Base-by-base conservation (phyloP, 768 basidiomycete genomes). In the Albatrellus ellisii region DNA sequence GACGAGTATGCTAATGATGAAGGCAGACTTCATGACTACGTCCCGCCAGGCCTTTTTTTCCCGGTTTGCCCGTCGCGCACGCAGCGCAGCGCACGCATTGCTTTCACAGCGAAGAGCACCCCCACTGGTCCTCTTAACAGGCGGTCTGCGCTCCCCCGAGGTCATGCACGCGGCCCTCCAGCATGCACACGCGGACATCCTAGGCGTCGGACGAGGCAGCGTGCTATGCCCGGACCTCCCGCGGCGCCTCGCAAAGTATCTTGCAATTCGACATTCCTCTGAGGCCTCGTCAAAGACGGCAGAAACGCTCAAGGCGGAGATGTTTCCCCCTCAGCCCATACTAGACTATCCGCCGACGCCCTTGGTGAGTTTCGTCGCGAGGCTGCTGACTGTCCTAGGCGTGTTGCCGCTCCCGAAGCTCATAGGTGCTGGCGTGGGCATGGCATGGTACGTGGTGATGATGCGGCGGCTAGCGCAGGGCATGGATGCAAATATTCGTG, bases 111-210 rank as follows among this genome's bases (percentile, higher is more conserved):
- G 45, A 5, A 41, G 52, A 6, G 53, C 57, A 1, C 52, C 58
- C 2, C 85, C 88, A 1, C 63, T 82, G 6, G 65, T 91, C 48
- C 62, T 91, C 22, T 70, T 92, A 21, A 91, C 89, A 0, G 89
- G 89, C 22, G 87, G 86, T 18, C 69, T 94, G 29, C 64, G 69
- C 18, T 74, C 78, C 0, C 71, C 74, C 12, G 59, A 67, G 0
- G 67, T 73, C 24, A 63, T 90, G 28, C 58, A 65, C 9, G 55
- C 61, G 12, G 81, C 72, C 1, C 65, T 88, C 12, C 48, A 54
- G 0, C 59, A 69, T 7, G 59, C 59, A 4, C 74, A 87, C 44
- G 72, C 86, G 0, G 70, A 92, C 56, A 64, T 91, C 18, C 63
- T 89, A 25, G 90, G 90, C 0, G 64, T 92, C 14, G 90, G 77